phyloP scores from a whole-genome alignment of 2,329 filamentous ascomycete species.

The Colletotrichum agaves region DNA sequence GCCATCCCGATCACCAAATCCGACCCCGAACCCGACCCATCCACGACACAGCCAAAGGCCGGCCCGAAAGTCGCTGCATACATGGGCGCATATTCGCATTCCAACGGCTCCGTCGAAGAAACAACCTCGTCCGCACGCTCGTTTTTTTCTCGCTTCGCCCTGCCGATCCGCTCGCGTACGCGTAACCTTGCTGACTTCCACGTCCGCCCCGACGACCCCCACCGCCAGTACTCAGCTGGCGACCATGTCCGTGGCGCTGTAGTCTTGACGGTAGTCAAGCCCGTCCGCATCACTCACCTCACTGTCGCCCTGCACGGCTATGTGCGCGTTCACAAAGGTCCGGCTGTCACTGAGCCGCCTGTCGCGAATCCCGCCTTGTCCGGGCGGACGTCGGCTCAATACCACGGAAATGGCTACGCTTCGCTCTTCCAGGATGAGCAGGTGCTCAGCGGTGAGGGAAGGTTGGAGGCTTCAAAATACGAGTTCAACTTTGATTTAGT shows the following conservation, averaged over 20 bases:
- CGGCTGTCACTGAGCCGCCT: conserved; percentile 64
- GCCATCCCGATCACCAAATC: conserved; percentile 41
- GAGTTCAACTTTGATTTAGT: conserved; percentile 82
- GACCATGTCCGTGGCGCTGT: conserved; percentile 80
- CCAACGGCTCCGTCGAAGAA: conserved; percentile 53
- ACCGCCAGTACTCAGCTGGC: conserved; percentile 79
- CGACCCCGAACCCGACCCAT: conserved; percentile 18
- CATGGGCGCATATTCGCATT: conserved; percentile 56
- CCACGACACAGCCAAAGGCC: conserved; percentile 35
- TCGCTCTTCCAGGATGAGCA: conserved; percentile 86
- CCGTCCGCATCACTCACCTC: conserved; percentile 81
- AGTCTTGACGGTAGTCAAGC: conserved; percentile 77
- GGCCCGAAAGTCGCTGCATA: conserved; percentile 48
- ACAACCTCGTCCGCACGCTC: conserved; percentile 52
- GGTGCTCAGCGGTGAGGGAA: conserved; percentile 81
- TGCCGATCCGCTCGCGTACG: conserved; percentile 61
- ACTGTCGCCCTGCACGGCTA: conserved; percentile 82
- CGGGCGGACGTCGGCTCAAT: conserved; percentile 57
- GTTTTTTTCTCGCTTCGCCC: conserved; percentile 64
- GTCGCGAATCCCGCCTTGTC: conserved; percentile 54
- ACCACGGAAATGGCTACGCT: conserved; percentile 82
- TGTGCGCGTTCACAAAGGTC: conserved; percentile 81
- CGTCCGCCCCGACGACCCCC: conserved; percentile 79
- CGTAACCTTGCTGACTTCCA: conserved; percentile 83
- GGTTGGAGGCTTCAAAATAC: conserved; percentile 78